phyloP scores from a whole-genome alignment of 2,329 filamentous ascomycete species.

The Scedosporium dehoogii region DNA sequence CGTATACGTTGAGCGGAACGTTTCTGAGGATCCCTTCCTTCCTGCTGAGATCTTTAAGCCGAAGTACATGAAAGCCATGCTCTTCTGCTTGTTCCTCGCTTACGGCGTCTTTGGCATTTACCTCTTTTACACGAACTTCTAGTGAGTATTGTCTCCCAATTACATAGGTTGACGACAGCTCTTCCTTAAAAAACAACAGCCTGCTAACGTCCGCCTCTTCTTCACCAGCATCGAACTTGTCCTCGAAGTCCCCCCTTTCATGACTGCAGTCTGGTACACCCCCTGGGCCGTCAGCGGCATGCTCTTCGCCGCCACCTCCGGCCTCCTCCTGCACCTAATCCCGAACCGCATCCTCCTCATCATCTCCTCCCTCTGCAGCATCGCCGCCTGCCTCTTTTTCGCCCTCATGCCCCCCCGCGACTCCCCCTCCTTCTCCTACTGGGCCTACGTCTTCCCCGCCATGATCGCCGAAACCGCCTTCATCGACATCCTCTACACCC shows the following conservation, averaged over 20 bases:
- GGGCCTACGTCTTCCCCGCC: slow-evolving; percentile 53
- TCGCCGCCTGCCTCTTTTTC: slow-evolving; percentile 42
- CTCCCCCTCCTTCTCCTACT: slow-evolving; percentile 35
- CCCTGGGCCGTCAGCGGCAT: slow-evolving; percentile 51
- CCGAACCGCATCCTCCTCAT: slow-evolving; percentile 42
- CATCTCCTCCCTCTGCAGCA: slow-evolving; percentile 39
- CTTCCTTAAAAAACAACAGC: not conserved
- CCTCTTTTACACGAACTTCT: slow-evolving; percentile 54
- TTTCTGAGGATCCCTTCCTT: slow-evolving; percentile 50
- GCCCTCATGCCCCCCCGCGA: slow-evolving; percentile 42
- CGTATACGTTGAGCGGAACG: slow-evolving; percentile 53
- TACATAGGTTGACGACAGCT: not conserved
- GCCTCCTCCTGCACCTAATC: slow-evolving; percentile 45
- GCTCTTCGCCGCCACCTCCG: slow-evolving; percentile 42
- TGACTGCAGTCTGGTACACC: slow-evolving; percentile 47
- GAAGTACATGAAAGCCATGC: slow-evolving; percentile 49
- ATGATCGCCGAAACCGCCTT: slow-evolving; percentile 52
- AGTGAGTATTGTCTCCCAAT: slow-evolving; percentile 30
- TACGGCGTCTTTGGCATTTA: slow-evolving; percentile 50
- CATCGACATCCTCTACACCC: slow-evolving; percentile 56
- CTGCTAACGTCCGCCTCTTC: not conserved
- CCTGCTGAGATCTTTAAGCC: slow-evolving; percentile 54
- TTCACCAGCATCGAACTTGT: slow-evolving; percentile 37
- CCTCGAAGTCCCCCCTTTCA: slow-evolving; percentile 39
- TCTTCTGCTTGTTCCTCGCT: slow-evolving; percentile 39